Base-by-base conservation (phyloP, 306 rosid genomes). In the Medicago truncatula region DNA sequence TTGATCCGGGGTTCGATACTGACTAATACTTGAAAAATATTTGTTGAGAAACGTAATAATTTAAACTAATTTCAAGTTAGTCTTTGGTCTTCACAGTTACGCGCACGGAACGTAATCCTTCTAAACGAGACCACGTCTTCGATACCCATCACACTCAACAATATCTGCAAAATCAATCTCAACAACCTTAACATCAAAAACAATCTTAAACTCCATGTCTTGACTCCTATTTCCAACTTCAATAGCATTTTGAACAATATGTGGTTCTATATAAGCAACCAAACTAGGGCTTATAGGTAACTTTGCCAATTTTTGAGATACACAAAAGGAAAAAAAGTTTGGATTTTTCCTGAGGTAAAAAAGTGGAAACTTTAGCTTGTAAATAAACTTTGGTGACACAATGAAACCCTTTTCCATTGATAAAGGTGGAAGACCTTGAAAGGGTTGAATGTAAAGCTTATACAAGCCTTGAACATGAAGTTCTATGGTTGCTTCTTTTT, bases 181-280 rank as follows among this genome's bases (percentile, higher is more conserved):
- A 23, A 71, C 34, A 71, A 71, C 17, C 64, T 53, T 52, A 20
- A 71, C 38, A 53, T 71, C 50, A 71, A 34, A 71, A 17, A 53
- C 18, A 16, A 71, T 11, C 18, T 52, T 52, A 34, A 71, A 34
- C 50, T 71, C 64, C 0, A 7, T 15, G 15, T 8, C 9, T 36
- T 2, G 7, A 7, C 1, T 8, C 15, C 4, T 36, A 0, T 7
- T 21, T 36, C 50, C 16, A 18, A 9, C 1, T 8, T 10, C 43
- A n/a, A 25, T 2, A 49, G 9, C 44, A 49, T 28, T 28, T 0
- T 47, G 15, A 17, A 70, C 11, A 10, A 70, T 70, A 43, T n/a
- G 46, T 2, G 75, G 75, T 17, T 52, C 41, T 1, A 70, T 8
- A 70, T 52, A 70, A 1, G 9, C 14, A 16, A 36, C 75, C 31